Evolutionary conservation across 768 basidiomycete genomes (phyloP).

Genomic region (Calocera cornea): DNA sequence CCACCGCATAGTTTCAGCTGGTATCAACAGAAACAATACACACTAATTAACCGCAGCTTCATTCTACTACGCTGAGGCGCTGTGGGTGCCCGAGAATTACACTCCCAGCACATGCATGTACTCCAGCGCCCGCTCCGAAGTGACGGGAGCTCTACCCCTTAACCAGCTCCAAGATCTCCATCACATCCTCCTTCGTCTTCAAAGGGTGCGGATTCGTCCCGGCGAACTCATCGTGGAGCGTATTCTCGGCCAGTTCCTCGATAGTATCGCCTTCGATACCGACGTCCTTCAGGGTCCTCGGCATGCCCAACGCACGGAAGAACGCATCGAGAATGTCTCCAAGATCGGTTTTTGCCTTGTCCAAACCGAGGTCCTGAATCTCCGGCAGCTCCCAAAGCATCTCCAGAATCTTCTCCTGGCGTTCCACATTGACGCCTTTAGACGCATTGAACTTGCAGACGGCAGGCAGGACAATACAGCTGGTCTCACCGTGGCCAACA

Average conservation of each 20-base stretch:
- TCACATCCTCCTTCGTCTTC: not conserved
- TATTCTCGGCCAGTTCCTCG: not conserved
- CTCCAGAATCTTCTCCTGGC: not conserved
- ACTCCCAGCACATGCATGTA: no score
- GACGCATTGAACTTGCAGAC: not conserved
- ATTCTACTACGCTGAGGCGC: no score
- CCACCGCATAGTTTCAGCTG: no score
- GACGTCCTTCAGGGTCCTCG: not conserved
- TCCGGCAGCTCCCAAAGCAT: not conserved
- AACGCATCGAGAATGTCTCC: not conserved
- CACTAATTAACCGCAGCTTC: no score
- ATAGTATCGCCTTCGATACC: not conserved
- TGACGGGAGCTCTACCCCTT: no score
- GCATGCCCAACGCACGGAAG: not conserved
- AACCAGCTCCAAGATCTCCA: not conserved
- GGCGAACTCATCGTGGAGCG: not conserved
- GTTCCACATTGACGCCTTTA: not conserved
- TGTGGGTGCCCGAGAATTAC: no score
- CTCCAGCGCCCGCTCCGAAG: no score
- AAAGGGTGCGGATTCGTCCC: not conserved
- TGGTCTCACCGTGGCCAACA: not conserved
- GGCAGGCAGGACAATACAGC: not conserved
- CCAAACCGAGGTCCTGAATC: not conserved
- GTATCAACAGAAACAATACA: no score
- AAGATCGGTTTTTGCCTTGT: not conserved